Conservation (phyloP, 2,329 filamentous ascomycete genomes). For the Cytospora leucostoma region DNA sequence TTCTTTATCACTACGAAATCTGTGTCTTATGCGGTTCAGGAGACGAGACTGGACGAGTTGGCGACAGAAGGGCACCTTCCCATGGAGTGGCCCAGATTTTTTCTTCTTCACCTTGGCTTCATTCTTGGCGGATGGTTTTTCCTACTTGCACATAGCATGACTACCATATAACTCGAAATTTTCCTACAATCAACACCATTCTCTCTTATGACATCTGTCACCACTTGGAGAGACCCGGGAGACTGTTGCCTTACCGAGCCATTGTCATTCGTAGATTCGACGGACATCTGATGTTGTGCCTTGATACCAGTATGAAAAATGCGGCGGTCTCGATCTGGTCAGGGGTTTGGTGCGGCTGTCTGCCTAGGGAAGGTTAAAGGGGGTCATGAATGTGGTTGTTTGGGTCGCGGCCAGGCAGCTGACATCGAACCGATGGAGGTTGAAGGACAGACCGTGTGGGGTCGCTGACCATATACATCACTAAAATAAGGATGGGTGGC, state of each 20-base stretch:
- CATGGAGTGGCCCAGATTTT: background rate
- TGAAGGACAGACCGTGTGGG: conserved; percentile 3
- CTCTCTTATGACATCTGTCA: background rate
- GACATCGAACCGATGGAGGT: conserved; percentile 6
- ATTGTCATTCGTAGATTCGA: background rate
- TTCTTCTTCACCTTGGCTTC: background rate
- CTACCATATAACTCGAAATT: background rate
- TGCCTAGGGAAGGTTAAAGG: conserved; percentile 21
- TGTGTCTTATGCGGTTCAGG: background rate
- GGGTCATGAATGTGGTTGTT: background rate
- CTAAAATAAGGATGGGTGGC: background rate
- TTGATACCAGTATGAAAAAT: background rate
- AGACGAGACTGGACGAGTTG: background rate
- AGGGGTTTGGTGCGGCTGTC: conserved; percentile 7
- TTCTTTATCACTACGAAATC: background rate
- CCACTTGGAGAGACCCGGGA: background rate
- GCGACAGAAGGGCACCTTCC: background rate
- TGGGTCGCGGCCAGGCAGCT: conserved; percentile 12
- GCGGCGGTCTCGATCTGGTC: background rate
- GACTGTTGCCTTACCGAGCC: background rate
- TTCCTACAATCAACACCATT: background rate
- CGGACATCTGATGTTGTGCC: background rate
- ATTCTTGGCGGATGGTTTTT: conserved; percentile 3
- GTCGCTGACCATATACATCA: background rate
- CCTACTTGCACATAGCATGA: background rate